Conservation (phyloP, 108 stramenopile species). For the Fragilariopsis cylindrus region DNA sequence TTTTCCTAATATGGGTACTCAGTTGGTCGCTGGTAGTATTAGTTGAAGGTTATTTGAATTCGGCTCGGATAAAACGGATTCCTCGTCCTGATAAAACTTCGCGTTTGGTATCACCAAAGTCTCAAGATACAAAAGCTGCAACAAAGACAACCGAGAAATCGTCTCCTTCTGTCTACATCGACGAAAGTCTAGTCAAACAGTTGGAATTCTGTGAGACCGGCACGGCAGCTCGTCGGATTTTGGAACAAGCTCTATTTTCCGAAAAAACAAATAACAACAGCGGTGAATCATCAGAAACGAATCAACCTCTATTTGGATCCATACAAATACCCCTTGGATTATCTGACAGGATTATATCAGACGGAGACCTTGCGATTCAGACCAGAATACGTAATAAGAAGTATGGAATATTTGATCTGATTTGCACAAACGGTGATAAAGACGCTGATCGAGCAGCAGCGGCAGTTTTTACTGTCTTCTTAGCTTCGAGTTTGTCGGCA, state of each 20-base stretch:
- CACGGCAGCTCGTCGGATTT: conserved; percentile 48
- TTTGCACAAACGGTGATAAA: conserved; percentile 78
- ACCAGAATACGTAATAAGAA: conserved; percentile 74
- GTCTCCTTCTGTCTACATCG: conserved; percentile 25
- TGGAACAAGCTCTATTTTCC: conserved; percentile 40
- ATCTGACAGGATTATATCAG: conserved; percentile 63
- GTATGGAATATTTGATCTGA: conserved; percentile 75
- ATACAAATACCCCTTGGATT: conserved; percentile 62
- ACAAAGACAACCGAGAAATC: not conserved
- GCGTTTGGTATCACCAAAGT: not conserved
- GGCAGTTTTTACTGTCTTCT: conserved; percentile 58
- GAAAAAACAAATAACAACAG: conserved; percentile 11
- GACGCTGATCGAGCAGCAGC: conserved; percentile 79
- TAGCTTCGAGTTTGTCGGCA: conserved; percentile 59
- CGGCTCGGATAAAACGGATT: too few relatives aligned
- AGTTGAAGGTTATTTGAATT: too few relatives aligned
- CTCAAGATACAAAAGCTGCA: not conserved
- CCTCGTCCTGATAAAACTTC: too few relatives aligned
- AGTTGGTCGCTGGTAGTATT: too few relatives aligned
- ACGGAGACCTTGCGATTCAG: conserved; percentile 86
- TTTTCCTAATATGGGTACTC: too few relatives aligned
- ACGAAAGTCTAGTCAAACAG: conserved; percentile 28
- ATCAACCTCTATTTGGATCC: conserved; percentile 51
- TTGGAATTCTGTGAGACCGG: conserved; percentile 54
- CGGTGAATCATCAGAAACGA: not conserved